Evolutionary conservation across 306 rosid species (phyloP).

Genomic region (Hippophae rhamnoides): DNA sequence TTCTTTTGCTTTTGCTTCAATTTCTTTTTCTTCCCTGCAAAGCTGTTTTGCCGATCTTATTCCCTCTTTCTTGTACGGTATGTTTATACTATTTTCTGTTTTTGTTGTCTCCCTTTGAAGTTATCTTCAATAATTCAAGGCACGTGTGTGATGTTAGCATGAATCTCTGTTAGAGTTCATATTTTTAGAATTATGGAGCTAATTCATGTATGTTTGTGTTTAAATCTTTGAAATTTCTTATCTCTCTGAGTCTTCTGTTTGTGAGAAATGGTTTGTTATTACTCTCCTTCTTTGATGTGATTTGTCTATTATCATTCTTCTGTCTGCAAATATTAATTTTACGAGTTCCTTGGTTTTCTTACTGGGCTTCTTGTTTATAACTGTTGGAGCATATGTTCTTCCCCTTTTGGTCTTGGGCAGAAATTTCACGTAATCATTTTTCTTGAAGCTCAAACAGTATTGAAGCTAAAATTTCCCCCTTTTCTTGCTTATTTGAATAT

Average conservation of each 20-base stretch:
- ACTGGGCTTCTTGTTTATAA: not conserved
- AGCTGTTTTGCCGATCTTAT: constrained; percentile 37
- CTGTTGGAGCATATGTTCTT: too few relatives aligned
- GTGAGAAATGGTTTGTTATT: not conserved
- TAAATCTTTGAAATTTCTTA: not conserved
- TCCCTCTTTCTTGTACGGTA: constrained; percentile 31
- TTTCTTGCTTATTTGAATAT: not conserved
- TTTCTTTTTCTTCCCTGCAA: not conserved
- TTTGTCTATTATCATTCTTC: not conserved
- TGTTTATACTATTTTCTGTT: constrained; percentile 17
- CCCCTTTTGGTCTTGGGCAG: not conserved
- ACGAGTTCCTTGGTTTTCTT: not conserved
- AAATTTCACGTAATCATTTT: not conserved
- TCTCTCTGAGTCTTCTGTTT: not conserved
- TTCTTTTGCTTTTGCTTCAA: constrained; percentile 15
- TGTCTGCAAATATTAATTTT: not conserved
- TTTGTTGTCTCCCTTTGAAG: constrained; percentile 6
- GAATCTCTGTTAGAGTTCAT: constrained; percentile 12
- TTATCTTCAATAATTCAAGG: constrained; percentile 11
- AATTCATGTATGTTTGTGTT: not conserved
- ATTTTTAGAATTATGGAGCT: constrained; percentile 17
- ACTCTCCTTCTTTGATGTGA: not conserved
- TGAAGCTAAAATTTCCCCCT: not conserved
- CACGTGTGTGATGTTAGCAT: constrained; percentile 19
- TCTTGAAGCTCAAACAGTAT: constrained; percentile 2